Percentiles rank a stretch among this genome's conserved stretches.
phyloP scores from a whole-genome alignment of 129 eudicot genomes.

The Pulicaria dysenterica region DNA sequence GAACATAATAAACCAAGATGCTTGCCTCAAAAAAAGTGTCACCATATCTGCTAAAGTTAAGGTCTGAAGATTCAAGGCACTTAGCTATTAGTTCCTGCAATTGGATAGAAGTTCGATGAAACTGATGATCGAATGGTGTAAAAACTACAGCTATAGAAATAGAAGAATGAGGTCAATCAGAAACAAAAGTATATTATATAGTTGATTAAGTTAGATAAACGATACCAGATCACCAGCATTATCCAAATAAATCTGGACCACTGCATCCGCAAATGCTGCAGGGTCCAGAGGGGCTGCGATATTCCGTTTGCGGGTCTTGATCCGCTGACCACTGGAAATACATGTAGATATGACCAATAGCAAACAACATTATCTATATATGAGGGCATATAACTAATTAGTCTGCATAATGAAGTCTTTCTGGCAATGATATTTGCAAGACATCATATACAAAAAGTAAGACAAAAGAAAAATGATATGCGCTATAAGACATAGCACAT shows the following conservation, averaged over 20 bases:
- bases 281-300: conserved; percentile 99
- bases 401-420: neutral
- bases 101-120: neutral
- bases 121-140: neutral
- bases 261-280: conserved; percentile 99
- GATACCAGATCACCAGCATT: conserved; percentile 99
- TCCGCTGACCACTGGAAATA: conserved; percentile 97
- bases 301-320: conserved; percentile 99
- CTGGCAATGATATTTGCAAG: neutral
- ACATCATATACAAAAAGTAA: neutral
- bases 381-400: neutral
- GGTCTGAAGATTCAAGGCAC: conserved; percentile 94
- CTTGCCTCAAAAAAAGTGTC: conserved; percentile 97
- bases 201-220: neutral
- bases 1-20: neutral
- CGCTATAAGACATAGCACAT: neutral
- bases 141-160: neutral
- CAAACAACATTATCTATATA: neutral
- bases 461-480: neutral
- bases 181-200: neutral
- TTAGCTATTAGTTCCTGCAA: conserved; percentile 95
- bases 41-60: conserved; percentile 94
- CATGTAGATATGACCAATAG: conserved; percentile 7
- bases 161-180: neutral
- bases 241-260: conserved; percentile 99